Evolutionary conservation across 352 stramenopile genomes (phyloP), one percentile per base, ranked within the genome.

Genomic region (Bremia lactucae): DNA sequence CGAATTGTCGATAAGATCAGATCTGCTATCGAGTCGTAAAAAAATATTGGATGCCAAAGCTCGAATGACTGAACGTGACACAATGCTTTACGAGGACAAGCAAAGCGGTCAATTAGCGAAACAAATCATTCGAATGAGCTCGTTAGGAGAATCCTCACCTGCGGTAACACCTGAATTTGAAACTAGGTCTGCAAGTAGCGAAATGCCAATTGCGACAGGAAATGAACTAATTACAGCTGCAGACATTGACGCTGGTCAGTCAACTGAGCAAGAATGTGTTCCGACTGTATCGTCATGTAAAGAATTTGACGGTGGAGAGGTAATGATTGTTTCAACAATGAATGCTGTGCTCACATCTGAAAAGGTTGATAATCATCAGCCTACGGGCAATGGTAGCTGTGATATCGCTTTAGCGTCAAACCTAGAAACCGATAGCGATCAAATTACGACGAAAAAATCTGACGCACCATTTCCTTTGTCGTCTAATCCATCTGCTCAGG

Each of bases 1-100:
- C 0, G 47, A 60, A 1, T 13, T 66, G 18, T 35, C 19, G 8
- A 43, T 36, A 18, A 52, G 65, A n/a, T 42, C n/a, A 9, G 14
- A 61, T 23, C 10, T 52, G n/a, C 18, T 60, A 22, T 52, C 41
- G 6, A 51, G 22, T 7, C 22, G 33, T 19, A 36, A 43, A 20
- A 1, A 16, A n/a, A n/a, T 11, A 2, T 31, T 3, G 16, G n/a
- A 33, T 35, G 25, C 26, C 15, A 18, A 31, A 31, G 11, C 6
- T 31, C 8, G 41, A 37, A 25, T 19, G 2, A 4, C 24, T 11
- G 20, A 20, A 14, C 7, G n/a, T 6, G 24, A 14, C 2, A 8
- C 11, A 33, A 21, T 23, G 13, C 4, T 28, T 14, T 29, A 42
- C 9, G 0, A 29, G 2, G 36, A 48, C n/a, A n/a, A n/a, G n/a